Conservation (phyloP, 495 filamentous ascomycete genomes). For the Penicillium malachiteum region DNA sequence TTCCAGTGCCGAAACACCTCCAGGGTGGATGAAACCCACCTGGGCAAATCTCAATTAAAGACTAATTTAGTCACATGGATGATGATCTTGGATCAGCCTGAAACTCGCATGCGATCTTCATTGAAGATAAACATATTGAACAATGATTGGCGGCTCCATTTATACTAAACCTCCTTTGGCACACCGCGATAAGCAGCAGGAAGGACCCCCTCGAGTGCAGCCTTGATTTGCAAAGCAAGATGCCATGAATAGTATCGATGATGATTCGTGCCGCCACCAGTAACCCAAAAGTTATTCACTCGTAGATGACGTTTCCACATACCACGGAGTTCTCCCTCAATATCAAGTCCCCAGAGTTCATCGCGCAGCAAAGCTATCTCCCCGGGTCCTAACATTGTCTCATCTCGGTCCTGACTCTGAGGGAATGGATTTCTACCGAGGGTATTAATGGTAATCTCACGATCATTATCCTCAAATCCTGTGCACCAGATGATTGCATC, state of each 20-base stretch:
- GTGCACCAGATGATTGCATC: not conserved
- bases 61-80: too few relatives aligned
- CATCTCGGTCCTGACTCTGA: not conserved
- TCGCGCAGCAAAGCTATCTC: not conserved
- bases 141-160: too few relatives aligned
- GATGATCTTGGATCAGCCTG: too few relatives aligned
- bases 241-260: not conserved
- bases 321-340: not conserved
- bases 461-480: not conserved
- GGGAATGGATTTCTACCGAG: not conserved
- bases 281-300: not conserved
- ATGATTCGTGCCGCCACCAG: not conserved
- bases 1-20: too few relatives aligned
- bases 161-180: not conserved
- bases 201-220: not conserved
- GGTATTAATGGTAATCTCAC: not conserved
- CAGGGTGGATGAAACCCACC: too few relatives aligned
- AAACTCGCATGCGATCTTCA: too few relatives aligned
- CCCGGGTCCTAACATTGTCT: not conserved
- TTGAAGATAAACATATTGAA: too few relatives aligned
- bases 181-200: not conserved
- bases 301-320: conserved; percentile 1
- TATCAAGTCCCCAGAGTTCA: not conserved
- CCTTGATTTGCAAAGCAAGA: not conserved
- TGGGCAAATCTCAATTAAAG: too few relatives aligned